phyloP scores from a whole-genome alignment of 768 basidiomycete species.

The Rubroboletus pulcherrimus region DNA sequence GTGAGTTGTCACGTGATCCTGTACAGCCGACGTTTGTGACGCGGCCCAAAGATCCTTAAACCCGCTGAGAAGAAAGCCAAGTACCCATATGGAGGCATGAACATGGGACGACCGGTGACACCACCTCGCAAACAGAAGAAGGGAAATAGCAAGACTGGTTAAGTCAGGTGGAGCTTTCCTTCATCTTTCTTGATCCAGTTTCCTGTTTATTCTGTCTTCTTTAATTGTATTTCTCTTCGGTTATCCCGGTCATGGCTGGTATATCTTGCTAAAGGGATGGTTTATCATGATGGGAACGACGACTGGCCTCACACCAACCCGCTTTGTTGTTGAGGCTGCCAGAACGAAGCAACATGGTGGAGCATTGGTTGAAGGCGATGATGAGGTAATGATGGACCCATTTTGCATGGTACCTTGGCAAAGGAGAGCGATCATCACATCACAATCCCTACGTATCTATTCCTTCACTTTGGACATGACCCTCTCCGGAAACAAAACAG shows the following conservation, averaged over 20 bases:
- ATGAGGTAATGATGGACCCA: slow-evolving; percentile 20
- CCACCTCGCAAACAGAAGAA: slow-evolving; percentile 98
- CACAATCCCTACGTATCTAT: slow-evolving; percentile 33
- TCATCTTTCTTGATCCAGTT: slow-evolving; percentile 27
- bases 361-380: slow-evolving; percentile 10
- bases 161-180: slow-evolving; percentile 25
- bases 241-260: slow-evolving; percentile 24
- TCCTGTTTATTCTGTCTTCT: slow-evolving; percentile 31
- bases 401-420: slow-evolving; percentile 21
- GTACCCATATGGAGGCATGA: slow-evolving; percentile 84
- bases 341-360: slow-evolving; percentile 14
- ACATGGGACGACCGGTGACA: slow-evolving; percentile 85
- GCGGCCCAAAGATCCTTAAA: slow-evolving; percentile 76
- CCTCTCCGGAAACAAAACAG: slow-evolving; percentile 14
- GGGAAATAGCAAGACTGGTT: slow-evolving; percentile 76
- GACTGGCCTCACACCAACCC: slow-evolving; percentile 12
- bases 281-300: slow-evolving; percentile 18
- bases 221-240: slow-evolving; percentile 24
- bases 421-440: slow-evolving; percentile 21
- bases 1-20: slow-evolving; percentile 40
- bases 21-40: not conserved
- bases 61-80: slow-evolving; percentile 99
- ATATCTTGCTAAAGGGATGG: slow-evolving; percentile 27
- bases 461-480: slow-evolving; percentile 27
- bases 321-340: slow-evolving; percentile 6